Conservation (phyloP, 2,329 filamentous ascomycete species). For the Arthrinium puccinioides region DNA sequence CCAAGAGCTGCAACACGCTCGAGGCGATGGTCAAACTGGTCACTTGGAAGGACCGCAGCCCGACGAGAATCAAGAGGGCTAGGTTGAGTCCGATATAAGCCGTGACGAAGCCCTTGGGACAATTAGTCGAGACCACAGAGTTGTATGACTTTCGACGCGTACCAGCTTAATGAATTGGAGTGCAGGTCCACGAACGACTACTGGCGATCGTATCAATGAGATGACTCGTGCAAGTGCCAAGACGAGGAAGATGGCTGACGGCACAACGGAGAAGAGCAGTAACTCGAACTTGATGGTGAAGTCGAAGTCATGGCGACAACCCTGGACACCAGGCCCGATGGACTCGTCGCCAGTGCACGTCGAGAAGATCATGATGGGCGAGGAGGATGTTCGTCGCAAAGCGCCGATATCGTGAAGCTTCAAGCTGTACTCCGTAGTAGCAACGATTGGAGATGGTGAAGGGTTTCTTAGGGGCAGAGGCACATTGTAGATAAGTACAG, state of each 20-base stretch:
- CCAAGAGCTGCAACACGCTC: constrained; percentile 1
- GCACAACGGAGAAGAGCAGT: constrained; percentile 36
- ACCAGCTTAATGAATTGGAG: constrained; percentile 27
- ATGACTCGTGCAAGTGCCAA: constrained; percentile 24
- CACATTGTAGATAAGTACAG: no score
- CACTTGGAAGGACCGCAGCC: constrained; percentile 3
- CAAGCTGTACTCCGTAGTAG: no score
- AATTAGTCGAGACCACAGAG: background rate
- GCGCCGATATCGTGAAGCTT: no score
- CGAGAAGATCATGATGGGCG: constrained; percentile 9
- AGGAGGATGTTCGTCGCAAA: no score
- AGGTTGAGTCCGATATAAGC: constrained; percentile 6
- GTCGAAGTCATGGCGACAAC: constrained; percentile 41
- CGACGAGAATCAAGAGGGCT: constrained; percentile 5
- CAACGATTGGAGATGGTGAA: no score
- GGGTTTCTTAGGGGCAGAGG: no score
- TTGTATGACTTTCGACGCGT: constrained; percentile 5
- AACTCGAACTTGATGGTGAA: constrained; percentile 43
- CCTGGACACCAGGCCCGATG: constrained; percentile 35
- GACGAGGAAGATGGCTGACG: constrained; percentile 30
- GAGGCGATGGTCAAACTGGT: constrained; percentile 4
- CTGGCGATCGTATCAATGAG: constrained; percentile 21
- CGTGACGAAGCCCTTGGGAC: constrained; percentile 7
- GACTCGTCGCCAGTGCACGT: constrained; percentile 23
- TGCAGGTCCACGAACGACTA: constrained; percentile 25